phyloP scores from a whole-genome alignment of 306 rosid species.

The Gastrolobium villosum region DNA sequence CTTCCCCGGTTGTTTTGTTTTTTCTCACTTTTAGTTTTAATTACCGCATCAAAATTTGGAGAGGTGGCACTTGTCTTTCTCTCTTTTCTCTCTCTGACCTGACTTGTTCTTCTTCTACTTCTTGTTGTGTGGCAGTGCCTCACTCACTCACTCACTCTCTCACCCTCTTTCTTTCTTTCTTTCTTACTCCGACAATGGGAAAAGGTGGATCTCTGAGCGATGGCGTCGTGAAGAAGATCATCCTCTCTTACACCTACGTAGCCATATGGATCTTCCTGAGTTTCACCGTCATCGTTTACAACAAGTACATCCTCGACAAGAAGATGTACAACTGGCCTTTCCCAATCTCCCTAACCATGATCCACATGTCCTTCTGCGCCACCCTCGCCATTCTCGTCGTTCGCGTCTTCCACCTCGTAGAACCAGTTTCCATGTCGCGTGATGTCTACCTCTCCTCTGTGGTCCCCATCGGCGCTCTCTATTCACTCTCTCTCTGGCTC shows the following conservation, averaged over 20 bases:
- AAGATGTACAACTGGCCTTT: slow-evolving; percentile 93
- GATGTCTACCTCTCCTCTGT: slow-evolving; percentile 80
- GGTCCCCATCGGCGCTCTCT: slow-evolving; percentile 89
- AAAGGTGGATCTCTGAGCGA: slow-evolving; percentile 84
- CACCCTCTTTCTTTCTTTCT: too few relatives aligned
- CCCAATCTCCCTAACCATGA: slow-evolving; percentile 94
- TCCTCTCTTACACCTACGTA: slow-evolving; percentile 83
- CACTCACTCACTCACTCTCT: background rate
- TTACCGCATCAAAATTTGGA: too few relatives aligned
- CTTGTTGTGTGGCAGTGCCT: background rate
- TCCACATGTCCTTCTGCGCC: slow-evolving; percentile 95
- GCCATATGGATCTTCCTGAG: slow-evolving; percentile 88
- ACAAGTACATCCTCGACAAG: slow-evolving; percentile 95
- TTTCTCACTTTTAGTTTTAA: too few relatives aligned
- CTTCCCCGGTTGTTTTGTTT: too few relatives aligned
- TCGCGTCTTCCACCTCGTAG: slow-evolving; percentile 75
- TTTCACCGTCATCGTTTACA: slow-evolving; percentile 94
- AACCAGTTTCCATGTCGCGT: slow-evolving; percentile 78
- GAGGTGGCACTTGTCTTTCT: too few relatives aligned
- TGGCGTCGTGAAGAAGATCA: slow-evolving; percentile 78
- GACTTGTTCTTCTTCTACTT: slow-evolving; percentile 30
- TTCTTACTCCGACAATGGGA: slow-evolving; percentile 59
- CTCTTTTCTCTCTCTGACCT: background rate
- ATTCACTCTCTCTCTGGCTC: slow-evolving; percentile 87
- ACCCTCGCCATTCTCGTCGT: slow-evolving; percentile 73